Conservation (phyloP, 1,139 yeast species). For the Zhuliangozyma parablackwelliae region DNA sequence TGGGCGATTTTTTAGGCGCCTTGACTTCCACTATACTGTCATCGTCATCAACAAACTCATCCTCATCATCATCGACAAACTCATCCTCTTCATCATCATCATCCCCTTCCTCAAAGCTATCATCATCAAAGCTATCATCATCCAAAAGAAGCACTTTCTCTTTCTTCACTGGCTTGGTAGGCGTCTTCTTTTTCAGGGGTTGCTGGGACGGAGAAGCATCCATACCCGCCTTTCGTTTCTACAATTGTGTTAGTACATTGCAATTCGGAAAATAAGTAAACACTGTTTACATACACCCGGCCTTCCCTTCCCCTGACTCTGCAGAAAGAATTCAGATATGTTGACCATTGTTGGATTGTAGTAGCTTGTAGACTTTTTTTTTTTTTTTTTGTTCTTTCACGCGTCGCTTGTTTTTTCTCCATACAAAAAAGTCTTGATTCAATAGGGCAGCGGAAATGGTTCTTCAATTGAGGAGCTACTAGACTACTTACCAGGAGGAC, state of each 20-base stretch:
- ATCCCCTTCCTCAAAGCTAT: conserved; percentile 15
- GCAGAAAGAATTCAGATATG: conserved; percentile 8
- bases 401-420: no score
- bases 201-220: no score
- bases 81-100: conserved; percentile 12
- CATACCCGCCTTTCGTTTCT: conserved; percentile 7
- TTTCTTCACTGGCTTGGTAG: conserved; percentile 4
- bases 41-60: conserved; percentile 10
- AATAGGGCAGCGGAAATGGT: no score
- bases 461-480: no score
- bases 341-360: conserved; percentile 5
- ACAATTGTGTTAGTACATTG: conserved; percentile 2
- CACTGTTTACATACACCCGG: conserved; percentile 3
- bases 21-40: conserved; percentile 9
- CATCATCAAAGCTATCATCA: background rate
- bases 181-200: background rate
- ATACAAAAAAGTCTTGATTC: no score
- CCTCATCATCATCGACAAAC: conserved; percentile 17
- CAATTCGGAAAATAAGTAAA: background rate
- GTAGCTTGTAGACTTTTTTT: no score
- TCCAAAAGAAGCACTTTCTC: conserved; percentile 18
- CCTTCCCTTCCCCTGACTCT: background rate
- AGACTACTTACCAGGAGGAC: no score
- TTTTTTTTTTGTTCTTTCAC: no score
- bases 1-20: conserved; percentile 7